phyloP scores from a whole-genome alignment of 2,329 filamentous ascomycete species.

The Aureobasidium subglaciale region DNA sequence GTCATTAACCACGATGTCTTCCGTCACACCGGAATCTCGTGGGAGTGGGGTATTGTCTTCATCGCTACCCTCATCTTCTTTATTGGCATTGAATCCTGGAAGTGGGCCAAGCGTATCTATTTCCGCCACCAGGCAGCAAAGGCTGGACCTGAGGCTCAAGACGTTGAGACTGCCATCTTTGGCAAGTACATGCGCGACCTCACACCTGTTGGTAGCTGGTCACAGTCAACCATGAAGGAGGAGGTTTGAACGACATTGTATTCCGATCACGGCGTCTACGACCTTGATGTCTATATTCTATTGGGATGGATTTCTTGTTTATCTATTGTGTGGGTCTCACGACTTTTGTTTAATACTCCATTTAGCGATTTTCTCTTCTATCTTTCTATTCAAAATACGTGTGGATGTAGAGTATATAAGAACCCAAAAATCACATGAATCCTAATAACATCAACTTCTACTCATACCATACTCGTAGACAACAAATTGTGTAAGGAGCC shows the following conservation, averaged over 20 bases:
- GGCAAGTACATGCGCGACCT: slow-evolving; percentile 15
- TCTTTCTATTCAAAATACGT: background rate
- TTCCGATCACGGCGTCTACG: background rate
- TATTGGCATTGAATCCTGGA: slow-evolving; percentile 57
- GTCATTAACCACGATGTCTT: slow-evolving; percentile 59
- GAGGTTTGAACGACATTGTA: background rate
- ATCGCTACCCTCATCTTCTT: slow-evolving; percentile 56
- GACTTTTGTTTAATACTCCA: background rate
- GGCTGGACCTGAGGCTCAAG: slow-evolving; percentile 5
- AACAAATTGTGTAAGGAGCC: too few relatives aligned
- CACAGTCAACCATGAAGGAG: background rate
- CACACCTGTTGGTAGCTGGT: slow-evolving; percentile 1
- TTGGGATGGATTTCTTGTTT: background rate
- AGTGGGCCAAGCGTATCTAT: slow-evolving; percentile 56
- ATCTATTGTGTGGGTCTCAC: background rate
- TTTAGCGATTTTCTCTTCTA: background rate
- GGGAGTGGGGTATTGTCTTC: slow-evolving; percentile 66
- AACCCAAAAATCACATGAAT: too few relatives aligned
- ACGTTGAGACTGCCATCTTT: slow-evolving; percentile 19
- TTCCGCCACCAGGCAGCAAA: slow-evolving; percentile 32
- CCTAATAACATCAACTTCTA: too few relatives aligned
- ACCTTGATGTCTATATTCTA: background rate
- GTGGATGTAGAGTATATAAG: background rate
- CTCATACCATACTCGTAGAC: too few relatives aligned
- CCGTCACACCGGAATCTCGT: slow-evolving; percentile 57